phyloP scores from a whole-genome alignment of 2,329 filamentous ascomycete genomes.

The Colletotrichum eleusines region DNA sequence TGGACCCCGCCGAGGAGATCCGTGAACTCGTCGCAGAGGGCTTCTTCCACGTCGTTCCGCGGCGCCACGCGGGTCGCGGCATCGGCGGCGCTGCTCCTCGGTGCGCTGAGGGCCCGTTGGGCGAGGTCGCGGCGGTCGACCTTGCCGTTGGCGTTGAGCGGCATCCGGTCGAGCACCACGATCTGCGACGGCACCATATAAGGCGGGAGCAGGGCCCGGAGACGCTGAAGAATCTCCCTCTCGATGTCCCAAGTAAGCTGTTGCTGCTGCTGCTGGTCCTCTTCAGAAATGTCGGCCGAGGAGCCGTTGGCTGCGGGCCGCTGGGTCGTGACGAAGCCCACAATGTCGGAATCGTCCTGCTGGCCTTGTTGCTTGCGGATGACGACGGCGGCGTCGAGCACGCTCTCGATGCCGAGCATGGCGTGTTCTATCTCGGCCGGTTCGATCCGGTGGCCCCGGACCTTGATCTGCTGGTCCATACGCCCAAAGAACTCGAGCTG shows the following conservation, averaged over 20 bases:
- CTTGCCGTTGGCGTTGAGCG: constrained; percentile 46
- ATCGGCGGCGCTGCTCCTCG: not conserved
- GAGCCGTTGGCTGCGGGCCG: not conserved
- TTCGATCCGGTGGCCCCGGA: constrained; percentile 49
- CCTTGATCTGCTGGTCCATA: constrained; percentile 48
- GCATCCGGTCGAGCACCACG: constrained; percentile 44
- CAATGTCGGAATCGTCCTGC: constrained; percentile 4
- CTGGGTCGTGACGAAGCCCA: constrained; percentile 5
- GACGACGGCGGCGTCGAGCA: constrained; percentile 43
- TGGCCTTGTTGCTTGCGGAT: constrained; percentile 12
- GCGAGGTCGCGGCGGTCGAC: constrained; percentile 41
- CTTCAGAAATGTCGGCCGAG: no score
- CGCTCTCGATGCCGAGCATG: constrained; percentile 33
- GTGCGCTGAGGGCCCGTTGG: not conserved
- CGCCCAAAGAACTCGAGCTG: constrained; percentile 47
- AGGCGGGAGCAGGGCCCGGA: constrained; percentile 1
- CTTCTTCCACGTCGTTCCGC: constrained; percentile 43
- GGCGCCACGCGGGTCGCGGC: not conserved
- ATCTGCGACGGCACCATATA: constrained; percentile 48
- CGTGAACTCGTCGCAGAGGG: constrained; percentile 19
- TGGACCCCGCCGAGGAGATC: constrained; percentile 18
- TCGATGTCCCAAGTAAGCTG: not conserved
- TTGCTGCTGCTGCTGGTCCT: no score
- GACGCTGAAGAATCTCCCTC: not conserved
- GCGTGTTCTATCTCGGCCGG: constrained; percentile 46